Evolutionary conservation across 2,329 filamentous ascomycete genomes (phyloP).

Genomic region (Alternaria longipes): DNA sequence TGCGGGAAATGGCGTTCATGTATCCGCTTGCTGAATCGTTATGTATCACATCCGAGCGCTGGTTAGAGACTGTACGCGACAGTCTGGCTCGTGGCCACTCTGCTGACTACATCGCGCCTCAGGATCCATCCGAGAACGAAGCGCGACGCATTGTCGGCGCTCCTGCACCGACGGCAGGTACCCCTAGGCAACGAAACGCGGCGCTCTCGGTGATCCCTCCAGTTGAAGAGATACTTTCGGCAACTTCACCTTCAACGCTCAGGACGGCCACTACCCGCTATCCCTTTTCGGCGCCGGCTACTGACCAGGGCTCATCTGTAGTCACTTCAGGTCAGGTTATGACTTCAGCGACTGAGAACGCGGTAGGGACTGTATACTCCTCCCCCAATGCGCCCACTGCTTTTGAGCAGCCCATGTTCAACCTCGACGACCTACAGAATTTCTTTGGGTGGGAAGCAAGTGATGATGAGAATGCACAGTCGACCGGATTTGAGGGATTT

Average conservation of each 20-base stretch:
- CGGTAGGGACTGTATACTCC: constrained; percentile 22
- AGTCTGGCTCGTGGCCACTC: constrained; percentile 40
- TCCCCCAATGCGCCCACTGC: constrained; percentile 15
- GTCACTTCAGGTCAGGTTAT: constrained; percentile 16
- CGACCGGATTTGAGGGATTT: constrained; percentile 42
- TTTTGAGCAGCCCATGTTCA: constrained; percentile 41
- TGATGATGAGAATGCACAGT: constrained; percentile 36
- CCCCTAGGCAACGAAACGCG: constrained; percentile 14
- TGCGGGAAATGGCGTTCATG: constrained; percentile 43
- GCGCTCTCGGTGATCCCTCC: constrained; percentile 28
- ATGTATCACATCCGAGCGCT: constrained; percentile 43
- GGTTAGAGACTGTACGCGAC: constrained; percentile 43
- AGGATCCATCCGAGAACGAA: constrained; percentile 40
- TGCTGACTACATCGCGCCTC: constrained; percentile 41
- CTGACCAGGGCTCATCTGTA: constrained; percentile 10
- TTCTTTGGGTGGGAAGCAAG: constrained; percentile 46
- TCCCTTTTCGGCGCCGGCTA: constrained; percentile 18
- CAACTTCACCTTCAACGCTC: constrained; percentile 20
- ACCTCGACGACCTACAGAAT: constrained; percentile 44
- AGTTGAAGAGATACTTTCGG: constrained; percentile 19
- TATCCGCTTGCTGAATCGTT: constrained; percentile 45
- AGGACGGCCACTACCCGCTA: constrained; percentile 21
- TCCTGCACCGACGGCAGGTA: constrained; percentile 24
- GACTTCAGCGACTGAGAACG: constrained; percentile 16
- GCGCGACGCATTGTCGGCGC: constrained; percentile 35